These are phyloP conservation scores for Graphilbum fragrans DNA, from an alignment of 2,329 filamentous ascomycete species.

Conservation along the genomic window DNA sequence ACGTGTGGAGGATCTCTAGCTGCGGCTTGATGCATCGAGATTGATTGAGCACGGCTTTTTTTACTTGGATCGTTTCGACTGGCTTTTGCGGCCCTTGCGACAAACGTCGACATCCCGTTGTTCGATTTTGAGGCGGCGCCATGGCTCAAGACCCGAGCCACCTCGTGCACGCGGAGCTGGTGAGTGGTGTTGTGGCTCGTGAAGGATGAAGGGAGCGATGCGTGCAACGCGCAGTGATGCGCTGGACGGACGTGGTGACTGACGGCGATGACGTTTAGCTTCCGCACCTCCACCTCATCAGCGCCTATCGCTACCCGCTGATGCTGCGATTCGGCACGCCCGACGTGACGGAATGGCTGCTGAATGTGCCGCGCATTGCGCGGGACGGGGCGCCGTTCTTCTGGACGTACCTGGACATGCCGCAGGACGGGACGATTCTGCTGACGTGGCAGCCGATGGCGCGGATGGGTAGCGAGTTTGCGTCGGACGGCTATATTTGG, in stretches of 20 bases:
- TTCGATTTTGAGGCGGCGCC: background rate
- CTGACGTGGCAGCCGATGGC: constrained; percentile 80
- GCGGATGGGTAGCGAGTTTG: constrained; percentile 59
- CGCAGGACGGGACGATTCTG: constrained; percentile 69
- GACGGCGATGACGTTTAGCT: constrained; percentile 52
- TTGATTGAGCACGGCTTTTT: no score
- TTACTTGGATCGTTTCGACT: no score
- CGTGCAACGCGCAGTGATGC: no score
- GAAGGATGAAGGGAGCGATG: background rate
- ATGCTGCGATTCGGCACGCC: constrained; percentile 59
- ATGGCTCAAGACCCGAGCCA: constrained; percentile 21
- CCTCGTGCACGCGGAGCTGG: constrained; percentile 20
- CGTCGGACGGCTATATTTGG: constrained; percentile 91
- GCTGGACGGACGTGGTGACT: background rate
- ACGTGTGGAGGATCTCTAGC: no score
- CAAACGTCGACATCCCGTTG: background rate
- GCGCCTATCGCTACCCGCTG: constrained; percentile 66
- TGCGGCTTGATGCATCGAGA: no score
- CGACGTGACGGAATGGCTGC: constrained; percentile 72
- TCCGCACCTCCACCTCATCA: constrained; percentile 82
- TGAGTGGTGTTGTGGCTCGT: constrained; percentile 9
- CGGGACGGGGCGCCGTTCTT: constrained; percentile 77
- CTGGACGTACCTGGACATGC: constrained; percentile 83
- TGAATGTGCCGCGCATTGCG: constrained; percentile 73
- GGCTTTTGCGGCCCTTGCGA: no score